A percentile compares a stretch with the other conserved stretches of the same genome.
Conservation (phyloP, 805 yeast species). For the Wickerhamomyces subpelliculosus region DNA sequence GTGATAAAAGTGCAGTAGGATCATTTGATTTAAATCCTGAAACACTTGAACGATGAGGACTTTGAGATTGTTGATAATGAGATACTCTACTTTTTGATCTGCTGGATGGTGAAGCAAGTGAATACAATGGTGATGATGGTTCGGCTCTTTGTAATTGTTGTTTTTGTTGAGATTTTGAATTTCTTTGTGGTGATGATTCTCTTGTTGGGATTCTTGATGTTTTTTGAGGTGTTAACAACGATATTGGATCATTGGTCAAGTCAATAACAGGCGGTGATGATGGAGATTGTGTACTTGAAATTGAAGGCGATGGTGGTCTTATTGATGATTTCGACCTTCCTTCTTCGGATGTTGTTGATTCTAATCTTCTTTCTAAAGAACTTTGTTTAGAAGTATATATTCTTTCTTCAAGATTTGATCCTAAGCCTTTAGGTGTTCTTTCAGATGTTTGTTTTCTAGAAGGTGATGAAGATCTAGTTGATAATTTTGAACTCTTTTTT, state of each 20-base stretch:
- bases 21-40: not conserved
- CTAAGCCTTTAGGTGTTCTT: too few species aligned
- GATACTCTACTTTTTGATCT: too few species aligned
- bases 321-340: too few species aligned
- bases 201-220: constrained; percentile 1
- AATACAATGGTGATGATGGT: not conserved
- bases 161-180: not conserved
- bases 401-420: not conserved
- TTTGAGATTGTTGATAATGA: too few species aligned
- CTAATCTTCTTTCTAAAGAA: too few species aligned
- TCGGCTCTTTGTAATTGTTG: too few species aligned
- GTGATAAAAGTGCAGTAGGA: not conserved
- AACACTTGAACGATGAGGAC: too few species aligned
- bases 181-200: not conserved
- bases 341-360: too few species aligned
- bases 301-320: too few species aligned
- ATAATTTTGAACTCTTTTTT: not conserved
- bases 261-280: too few species aligned
- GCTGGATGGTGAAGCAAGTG: not conserved
- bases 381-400: not conserved
- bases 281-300: too few species aligned
- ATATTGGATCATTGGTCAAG: constrained; percentile 8
- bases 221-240: constrained; percentile 5
- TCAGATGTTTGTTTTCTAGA: too few species aligned
- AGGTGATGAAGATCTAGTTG: constrained; percentile 1